A percentile compares a stretch with the other conserved stretches of the same genome.
phyloP scores from a whole-genome alignment of 768 basidiomycete genomes.

The Guyanaporus albipodus region DNA sequence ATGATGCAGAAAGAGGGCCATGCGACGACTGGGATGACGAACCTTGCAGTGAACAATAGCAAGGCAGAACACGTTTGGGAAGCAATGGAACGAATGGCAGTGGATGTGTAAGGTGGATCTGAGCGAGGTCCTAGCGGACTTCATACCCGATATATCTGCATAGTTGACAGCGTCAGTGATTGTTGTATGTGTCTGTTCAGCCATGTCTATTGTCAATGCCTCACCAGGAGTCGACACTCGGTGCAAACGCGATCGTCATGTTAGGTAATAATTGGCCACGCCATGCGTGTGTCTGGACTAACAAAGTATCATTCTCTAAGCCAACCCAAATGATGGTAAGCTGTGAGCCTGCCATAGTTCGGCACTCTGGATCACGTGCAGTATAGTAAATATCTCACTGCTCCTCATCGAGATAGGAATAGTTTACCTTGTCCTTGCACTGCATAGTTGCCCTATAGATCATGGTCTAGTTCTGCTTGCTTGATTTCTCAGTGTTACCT shows the following conservation, averaged over 20 bases:
- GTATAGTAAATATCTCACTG: too few relatives aligned
- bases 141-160: neutral
- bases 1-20: neutral
- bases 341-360: too few relatives aligned
- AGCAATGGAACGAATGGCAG: constrained; percentile 24
- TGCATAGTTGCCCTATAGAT: too few relatives aligned
- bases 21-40: neutral
- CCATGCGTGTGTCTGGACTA: neutral
- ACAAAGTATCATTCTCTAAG: too few relatives aligned
- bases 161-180: neutral
- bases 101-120: constrained; percentile 8
- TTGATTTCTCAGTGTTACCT: too few relatives aligned
- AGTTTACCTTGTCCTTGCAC: too few relatives aligned
- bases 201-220: neutral
- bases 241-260: neutral
- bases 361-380: too few relatives aligned
- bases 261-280: neutral
- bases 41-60: neutral
- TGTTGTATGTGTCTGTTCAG: neutral
- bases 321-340: too few relatives aligned
- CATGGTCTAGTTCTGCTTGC: too few relatives aligned
- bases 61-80: constrained; percentile 14
- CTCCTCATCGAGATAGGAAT: too few relatives aligned
- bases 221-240: constrained; percentile 1
- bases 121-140: too few relatives aligned